Evolutionary conservation across 371 early-diverging fungal genomes (phyloP).

Genomic region (Funneliformis caledonium): DNA sequence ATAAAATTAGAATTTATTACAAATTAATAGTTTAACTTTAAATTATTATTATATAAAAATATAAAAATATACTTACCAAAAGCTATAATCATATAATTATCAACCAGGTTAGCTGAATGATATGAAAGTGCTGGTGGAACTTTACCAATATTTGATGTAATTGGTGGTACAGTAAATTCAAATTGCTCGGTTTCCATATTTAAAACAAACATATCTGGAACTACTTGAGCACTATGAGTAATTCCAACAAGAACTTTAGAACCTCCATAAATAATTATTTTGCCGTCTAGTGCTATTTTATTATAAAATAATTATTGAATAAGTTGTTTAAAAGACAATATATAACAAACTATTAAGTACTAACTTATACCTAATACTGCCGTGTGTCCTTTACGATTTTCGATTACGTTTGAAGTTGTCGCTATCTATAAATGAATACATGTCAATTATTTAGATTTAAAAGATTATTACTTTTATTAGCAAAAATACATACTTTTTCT

Average conservation of each 20-base stretch:
- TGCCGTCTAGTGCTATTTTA: background rate
- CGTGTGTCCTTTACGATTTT: no score
- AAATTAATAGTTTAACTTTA: no score
- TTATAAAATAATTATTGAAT: no score
- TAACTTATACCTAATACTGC: background rate
- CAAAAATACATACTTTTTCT: background rate
- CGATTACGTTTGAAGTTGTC: no score
- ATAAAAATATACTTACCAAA: background rate
- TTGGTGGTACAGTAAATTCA: background rate
- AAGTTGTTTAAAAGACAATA: background rate
- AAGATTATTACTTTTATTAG: no score
- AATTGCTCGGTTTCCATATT: background rate
- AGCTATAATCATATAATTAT: background rate
- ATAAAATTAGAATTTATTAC: no score
- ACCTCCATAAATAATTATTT: background rate
- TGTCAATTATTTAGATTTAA: no score
- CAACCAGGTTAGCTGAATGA: background rate
- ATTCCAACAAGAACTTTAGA: background rate
- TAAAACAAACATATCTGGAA: background rate
- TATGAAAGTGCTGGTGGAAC: background rate
- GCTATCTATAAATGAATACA: background rate
- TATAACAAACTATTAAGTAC: no score
- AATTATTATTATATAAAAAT: no score
- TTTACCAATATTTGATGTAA: background rate
- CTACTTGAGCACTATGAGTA: background rate